A percentile compares a stretch with the other conserved stretches of the same genome.
These are phyloP conservation scores for Pseudocercospora musae DNA, from an alignment of 2,329 filamentous ascomycete species.

Conservation along the genomic window DNA sequence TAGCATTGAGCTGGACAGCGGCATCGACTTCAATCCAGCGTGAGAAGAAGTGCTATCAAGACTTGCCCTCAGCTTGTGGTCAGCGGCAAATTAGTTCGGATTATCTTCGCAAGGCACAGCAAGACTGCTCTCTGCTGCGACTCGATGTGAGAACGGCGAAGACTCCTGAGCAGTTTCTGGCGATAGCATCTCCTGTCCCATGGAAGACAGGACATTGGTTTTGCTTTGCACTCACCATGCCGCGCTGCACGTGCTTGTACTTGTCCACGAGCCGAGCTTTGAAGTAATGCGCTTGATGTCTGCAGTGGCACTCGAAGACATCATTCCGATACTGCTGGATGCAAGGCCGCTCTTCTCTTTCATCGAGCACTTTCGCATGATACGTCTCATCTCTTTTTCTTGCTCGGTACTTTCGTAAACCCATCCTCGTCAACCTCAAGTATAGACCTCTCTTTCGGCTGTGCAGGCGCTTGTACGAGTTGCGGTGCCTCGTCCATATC, in stretches of 20 bases:
- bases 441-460: conserved; percentile 55
- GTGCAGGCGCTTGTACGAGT: conserved; percentile 49
- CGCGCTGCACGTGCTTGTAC: background rate
- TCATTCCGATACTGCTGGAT: background rate
- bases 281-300: background rate
- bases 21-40: background rate
- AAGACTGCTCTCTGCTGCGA: background rate
- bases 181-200: background rate
- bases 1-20: background rate
- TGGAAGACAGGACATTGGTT: background rate
- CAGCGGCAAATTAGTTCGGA: background rate
- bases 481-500: conserved; percentile 62
- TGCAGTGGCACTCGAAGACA: background rate
- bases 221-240: background rate
- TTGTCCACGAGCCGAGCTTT: background rate
- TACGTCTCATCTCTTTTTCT: conserved; percentile 34
- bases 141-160: background rate
- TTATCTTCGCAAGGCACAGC: background rate
- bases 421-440: conserved; percentile 49
- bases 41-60: background rate
- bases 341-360: background rate
- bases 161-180: background rate
- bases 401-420: conserved; percentile 39
- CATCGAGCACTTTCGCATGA: background rate
- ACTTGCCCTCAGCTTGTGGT: background rate